These are phyloP conservation scores for Carnegiea gigantea DNA, from an alignment of 179 eudicot genomes.

Conservation along the genomic window DNA sequence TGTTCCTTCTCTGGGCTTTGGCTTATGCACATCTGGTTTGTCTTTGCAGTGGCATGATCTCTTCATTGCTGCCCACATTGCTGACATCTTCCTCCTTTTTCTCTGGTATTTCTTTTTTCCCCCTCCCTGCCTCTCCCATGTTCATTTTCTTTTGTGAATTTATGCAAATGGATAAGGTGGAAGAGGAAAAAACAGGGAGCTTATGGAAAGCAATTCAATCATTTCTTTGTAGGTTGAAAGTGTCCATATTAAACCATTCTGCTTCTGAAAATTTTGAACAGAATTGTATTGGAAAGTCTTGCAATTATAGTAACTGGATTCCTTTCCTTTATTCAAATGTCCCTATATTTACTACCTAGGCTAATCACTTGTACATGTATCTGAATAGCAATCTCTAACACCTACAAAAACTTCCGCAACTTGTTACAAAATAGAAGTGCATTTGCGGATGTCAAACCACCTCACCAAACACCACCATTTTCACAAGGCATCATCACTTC, in stretches of 20 bases:
- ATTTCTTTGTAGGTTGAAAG: slow-evolving; percentile 4
- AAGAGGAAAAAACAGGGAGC: background rate
- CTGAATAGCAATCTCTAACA: too few relatives aligned
- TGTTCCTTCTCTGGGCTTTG: slow-evolving; percentile 21
- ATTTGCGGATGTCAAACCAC: too few relatives aligned
- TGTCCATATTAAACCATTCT: slow-evolving; percentile 12
- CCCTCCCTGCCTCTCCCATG: background rate
- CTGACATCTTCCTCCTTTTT: slow-evolving; percentile 34
- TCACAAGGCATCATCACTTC: too few relatives aligned
- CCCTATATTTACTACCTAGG: background rate
- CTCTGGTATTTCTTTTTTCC: background rate
- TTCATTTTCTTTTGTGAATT: background rate
- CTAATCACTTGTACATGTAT: too few relatives aligned
- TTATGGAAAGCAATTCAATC: slow-evolving; percentile 21
- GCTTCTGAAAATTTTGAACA: background rate
- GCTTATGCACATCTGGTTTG: slow-evolving; percentile 43
- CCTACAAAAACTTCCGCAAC: too few relatives aligned
- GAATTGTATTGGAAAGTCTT: background rate
- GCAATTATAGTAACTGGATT: slow-evolving; percentile 10
- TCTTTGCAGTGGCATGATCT: slow-evolving; percentile 47
- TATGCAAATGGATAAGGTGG: background rate
- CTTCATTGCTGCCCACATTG: slow-evolving; percentile 51
- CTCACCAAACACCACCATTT: too few relatives aligned
- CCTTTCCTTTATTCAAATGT: background rate
- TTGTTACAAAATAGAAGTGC: too few relatives aligned